Conservation (phyloP, 73 alveolate genomes). For the Tetrahymena malaccensis region DNA sequence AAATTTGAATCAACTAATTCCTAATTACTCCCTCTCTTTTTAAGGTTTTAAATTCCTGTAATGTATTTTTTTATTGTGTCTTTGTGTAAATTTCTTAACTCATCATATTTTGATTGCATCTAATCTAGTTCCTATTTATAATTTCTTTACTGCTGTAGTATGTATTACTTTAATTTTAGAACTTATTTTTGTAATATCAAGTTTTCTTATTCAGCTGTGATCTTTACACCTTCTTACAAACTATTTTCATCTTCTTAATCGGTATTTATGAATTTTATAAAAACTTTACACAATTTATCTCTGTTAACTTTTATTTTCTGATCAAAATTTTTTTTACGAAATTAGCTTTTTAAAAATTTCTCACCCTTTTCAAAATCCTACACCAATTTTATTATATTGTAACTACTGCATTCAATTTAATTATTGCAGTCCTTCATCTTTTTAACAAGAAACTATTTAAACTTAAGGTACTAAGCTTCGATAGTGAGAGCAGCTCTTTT, state of each 20-base stretch:
- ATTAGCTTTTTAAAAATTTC: not conserved
- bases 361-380: not conserved
- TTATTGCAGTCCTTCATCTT: not conserved
- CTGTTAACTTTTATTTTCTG: not conserved
- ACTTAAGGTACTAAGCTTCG: not conserved
- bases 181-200: not conserved
- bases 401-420: not conserved
- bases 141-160: not conserved
- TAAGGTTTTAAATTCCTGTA: not conserved
- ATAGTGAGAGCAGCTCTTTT: not conserved
- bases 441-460: not conserved
- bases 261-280: not conserved
- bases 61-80: not conserved
- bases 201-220: not conserved
- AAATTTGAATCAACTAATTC: not conserved
- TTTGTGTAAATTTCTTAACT: not conserved
- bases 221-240: not conserved
- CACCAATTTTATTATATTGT: not conserved
- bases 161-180: not conserved
- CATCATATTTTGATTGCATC: not conserved
- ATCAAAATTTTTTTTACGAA: not conserved
- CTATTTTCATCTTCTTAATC: not conserved
- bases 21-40: not conserved
- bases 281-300: not conserved
- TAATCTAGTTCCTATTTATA: not conserved